A percentile compares a stretch with the other conserved stretches of the same genome.
Conservation (phyloP, 2,329 filamentous ascomycete genomes). For the Aphanoascus verrucosus region DNA sequence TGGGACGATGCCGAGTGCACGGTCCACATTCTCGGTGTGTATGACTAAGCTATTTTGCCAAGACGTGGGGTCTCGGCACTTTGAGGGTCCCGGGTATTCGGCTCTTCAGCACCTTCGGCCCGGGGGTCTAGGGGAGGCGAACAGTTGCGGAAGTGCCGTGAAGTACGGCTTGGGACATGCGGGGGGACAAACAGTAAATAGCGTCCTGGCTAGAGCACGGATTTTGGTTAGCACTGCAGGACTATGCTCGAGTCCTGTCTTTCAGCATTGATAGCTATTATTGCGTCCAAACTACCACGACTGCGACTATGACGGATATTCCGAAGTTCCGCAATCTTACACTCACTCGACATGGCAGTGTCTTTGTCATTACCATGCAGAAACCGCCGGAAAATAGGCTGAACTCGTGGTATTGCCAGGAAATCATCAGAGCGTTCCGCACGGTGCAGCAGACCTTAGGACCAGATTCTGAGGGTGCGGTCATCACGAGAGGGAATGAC, state of each 20-base stretch:
- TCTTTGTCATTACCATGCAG: conserved; percentile 46
- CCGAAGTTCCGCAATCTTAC: conserved; percentile 34
- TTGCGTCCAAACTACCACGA: neutral
- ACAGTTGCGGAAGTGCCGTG: neutral
- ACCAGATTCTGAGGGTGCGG: conserved; percentile 40
- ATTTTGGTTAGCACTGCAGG: too few relatives aligned
- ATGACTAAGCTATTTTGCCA: conserved; percentile 10
- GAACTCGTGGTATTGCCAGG: conserved; percentile 36
- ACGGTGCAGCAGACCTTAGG: conserved; percentile 40
- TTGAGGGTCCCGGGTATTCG: neutral
- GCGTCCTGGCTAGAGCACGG: neutral
- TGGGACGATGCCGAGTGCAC: neutral
- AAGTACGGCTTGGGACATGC: neutral
- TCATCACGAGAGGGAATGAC: conserved; percentile 44
- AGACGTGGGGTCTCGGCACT: conserved; percentile 8
- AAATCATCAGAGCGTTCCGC: conserved; percentile 42
- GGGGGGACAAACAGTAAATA: neutral
- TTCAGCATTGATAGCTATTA: too few relatives aligned
- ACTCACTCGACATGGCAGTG: conserved; percentile 38
- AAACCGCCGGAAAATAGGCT: conserved; percentile 46
- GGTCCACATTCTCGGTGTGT: neutral
- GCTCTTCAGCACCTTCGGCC: conserved; percentile 7
- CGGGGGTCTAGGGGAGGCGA: conserved; percentile 1
- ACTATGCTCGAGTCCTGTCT: neutral
- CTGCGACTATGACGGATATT: conserved; percentile 19